Conservation (phyloP, 495 filamentous ascomycete genomes). For the Recurvomyces mirabilis region DNA sequence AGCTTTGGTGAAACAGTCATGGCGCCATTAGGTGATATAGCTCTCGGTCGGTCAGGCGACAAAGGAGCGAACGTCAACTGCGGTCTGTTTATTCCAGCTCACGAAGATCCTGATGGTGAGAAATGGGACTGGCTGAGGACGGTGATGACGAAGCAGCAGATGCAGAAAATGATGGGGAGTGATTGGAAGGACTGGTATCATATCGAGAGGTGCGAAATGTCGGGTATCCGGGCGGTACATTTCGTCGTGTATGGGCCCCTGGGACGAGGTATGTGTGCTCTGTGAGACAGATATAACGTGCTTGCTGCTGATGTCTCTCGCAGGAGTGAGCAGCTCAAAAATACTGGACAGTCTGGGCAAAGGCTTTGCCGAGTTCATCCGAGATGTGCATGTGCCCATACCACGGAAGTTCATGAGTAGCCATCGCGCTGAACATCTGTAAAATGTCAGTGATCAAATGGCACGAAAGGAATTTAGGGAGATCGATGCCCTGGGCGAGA, state of each 20-base stretch:
- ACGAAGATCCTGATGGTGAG: conserved; percentile 4
- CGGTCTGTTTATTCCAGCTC: conserved; percentile 24
- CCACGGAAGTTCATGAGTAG: conserved; percentile 18
- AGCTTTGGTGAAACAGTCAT: conserved; percentile 20
- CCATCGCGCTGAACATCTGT: no score
- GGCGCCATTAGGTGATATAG: conserved; percentile 26
- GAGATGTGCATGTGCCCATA: conserved; percentile 21
- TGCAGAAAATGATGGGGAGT: conserved; percentile 26
- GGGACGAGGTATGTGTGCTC: conserved; percentile 16
- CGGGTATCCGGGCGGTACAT: conserved; percentile 26
- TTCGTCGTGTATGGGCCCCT: conserved; percentile 27
- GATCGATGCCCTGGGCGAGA: no score
- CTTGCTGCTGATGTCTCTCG: not conserved
- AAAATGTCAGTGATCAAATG: no score
- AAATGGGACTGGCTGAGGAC: conserved; percentile 30
- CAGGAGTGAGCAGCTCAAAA: conserved; percentile 20
- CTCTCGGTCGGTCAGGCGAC: conserved; percentile 29
- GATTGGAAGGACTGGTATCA: conserved; percentile 23
- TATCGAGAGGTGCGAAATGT: conserved; percentile 27
- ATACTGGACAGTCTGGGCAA: conserved; percentile 27
- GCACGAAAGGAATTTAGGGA: no score
- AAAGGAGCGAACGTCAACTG: conserved; percentile 31
- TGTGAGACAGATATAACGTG: not conserved
- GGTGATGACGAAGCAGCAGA: conserved; percentile 22
- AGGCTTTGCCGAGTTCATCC: conserved; percentile 27